A percentile compares a stretch with the other conserved stretches of the same genome.
phyloP scores from a whole-genome alignment of 257 asterid species.

The Coffea canephora region DNA sequence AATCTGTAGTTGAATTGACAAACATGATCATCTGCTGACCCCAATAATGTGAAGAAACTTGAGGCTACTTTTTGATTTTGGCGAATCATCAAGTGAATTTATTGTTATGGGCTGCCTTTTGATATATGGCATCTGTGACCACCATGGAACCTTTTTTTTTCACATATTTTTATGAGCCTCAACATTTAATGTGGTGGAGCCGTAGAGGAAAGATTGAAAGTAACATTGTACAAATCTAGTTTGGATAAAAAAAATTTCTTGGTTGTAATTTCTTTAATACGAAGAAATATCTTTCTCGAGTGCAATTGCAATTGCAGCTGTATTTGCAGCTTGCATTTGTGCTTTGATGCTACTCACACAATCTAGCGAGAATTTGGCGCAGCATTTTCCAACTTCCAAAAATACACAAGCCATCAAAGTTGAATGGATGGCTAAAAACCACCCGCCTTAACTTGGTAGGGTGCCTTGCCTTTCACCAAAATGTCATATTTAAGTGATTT shows the following conservation, averaged over 20 bases:
- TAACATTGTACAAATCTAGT: background rate
- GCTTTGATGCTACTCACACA: too few relatives aligned
- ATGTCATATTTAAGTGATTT: too few relatives aligned
- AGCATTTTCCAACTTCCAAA: too few relatives aligned
- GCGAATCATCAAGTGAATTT: background rate
- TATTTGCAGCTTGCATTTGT: background rate
- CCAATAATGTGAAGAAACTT: constrained; percentile 4
- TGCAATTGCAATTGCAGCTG: too few relatives aligned
- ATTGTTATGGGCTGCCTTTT: constrained; percentile 11
- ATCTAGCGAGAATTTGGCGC: too few relatives aligned
- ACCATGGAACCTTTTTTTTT: constrained; percentile 1
- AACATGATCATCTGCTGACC: background rate
- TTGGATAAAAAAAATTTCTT: background rate
- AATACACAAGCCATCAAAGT: background rate
- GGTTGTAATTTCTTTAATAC: background rate
- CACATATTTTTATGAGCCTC: background rate
- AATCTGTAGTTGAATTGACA: background rate
- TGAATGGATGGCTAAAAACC: background rate
- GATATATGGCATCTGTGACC: constrained; percentile 13
- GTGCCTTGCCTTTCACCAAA: too few relatives aligned
- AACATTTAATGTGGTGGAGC: background rate
- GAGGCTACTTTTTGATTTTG: constrained; percentile 1
- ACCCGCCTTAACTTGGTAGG: too few relatives aligned
- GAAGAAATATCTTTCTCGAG: background rate
- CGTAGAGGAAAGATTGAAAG: background rate